Evolutionary conservation across 2,329 filamentous ascomycete genomes (phyloP), one percentile per base, ranked within the genome.

Genomic region (Stenocarpella maydis): DNA sequence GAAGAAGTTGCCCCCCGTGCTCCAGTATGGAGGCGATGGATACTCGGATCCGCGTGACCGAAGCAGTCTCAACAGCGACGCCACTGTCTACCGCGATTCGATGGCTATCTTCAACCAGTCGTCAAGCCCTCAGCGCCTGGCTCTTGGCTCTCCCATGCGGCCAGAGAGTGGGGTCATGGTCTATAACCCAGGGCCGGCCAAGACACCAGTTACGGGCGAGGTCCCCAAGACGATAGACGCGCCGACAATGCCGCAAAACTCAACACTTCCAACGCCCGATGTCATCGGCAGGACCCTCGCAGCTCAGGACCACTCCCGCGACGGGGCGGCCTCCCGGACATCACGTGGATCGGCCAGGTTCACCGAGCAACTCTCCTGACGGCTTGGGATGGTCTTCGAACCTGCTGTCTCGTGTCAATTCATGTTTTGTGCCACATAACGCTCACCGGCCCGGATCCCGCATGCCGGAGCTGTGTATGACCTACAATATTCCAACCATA

Each of bases 141-240:
- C 87, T 9, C 80, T 89, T 12, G 87, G 87, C 21, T 80, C 83
- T 10, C 86, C 87, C 7, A 89, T 89, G 86, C 83, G 87, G 54
- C 87, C 87, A 37, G 84, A 87, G 66, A 90, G 88, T 74, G 87
- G 88, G 12, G 80, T 89, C 4, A 84, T 86, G n/a, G 81, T 90
- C 39, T 85, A 90, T 76, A 84, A 89, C 71, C 85, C 87, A n/a
- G 87, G 90, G n/a, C 90, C 90, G 19, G 88, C 86, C 21, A 85
- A 89, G 66, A 89, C 87, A 4, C 87, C 90, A 1, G 80, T 91
- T 19, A 86, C 87, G 69, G 61, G 69, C 28, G 54, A 63, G 39
- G 55, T 60, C 4, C 63, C 69, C 17, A 71, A 41, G 21, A 61
- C 60, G 9, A 45, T 71, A 19, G 67, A 71, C 45, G 58, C 69